Conservation (phyloP, 2,329 filamentous ascomycete genomes). For the Diaporthe citrichinensis region DNA sequence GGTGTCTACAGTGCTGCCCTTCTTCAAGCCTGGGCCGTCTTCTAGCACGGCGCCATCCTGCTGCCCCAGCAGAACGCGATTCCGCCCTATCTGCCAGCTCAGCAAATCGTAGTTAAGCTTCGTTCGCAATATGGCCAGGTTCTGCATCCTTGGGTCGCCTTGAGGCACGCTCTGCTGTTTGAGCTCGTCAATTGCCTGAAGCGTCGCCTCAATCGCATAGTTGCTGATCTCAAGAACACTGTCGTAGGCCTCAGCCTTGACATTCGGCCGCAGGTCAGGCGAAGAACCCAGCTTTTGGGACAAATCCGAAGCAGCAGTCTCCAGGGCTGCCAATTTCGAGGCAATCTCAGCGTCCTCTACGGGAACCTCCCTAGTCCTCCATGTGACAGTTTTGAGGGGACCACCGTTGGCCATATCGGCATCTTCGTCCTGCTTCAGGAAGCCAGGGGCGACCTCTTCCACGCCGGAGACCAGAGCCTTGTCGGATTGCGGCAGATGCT, state of each 20-base stretch:
- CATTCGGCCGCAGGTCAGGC: slow-evolving; percentile 65
- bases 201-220: slow-evolving; percentile 93
- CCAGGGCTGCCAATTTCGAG: slow-evolving; percentile 81
- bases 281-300: slow-evolving; percentile 62
- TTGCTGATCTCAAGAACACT: slow-evolving; percentile 91
- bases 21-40: slow-evolving; percentile 59
- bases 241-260: slow-evolving; percentile 90
- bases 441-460: slow-evolving; percentile 77
- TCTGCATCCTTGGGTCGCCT: slow-evolving; percentile 89
- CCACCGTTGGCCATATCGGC: slow-evolving; percentile 59
- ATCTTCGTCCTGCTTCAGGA: slow-evolving; percentile 73
- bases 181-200: slow-evolving; percentile 92
- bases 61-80: slow-evolving; percentile 87
- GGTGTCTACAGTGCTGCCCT: slow-evolving; percentile 61
- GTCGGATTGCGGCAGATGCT: slow-evolving; percentile 80
- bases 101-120: slow-evolving; percentile 95
- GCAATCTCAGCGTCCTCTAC: slow-evolving; percentile 96
- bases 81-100: slow-evolving; percentile 94
- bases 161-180: slow-evolving; percentile 85
- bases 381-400: slow-evolving; percentile 82
- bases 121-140: slow-evolving; percentile 90
- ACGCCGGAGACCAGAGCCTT: slow-evolving; percentile 74
- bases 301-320: slow-evolving; percentile 65
- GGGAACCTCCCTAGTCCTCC: slow-evolving; percentile 87
- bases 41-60: slow-evolving; percentile 79